Conservation (phyloP, 805 yeast genomes). For the Monosporozyma solicola region DNA sequence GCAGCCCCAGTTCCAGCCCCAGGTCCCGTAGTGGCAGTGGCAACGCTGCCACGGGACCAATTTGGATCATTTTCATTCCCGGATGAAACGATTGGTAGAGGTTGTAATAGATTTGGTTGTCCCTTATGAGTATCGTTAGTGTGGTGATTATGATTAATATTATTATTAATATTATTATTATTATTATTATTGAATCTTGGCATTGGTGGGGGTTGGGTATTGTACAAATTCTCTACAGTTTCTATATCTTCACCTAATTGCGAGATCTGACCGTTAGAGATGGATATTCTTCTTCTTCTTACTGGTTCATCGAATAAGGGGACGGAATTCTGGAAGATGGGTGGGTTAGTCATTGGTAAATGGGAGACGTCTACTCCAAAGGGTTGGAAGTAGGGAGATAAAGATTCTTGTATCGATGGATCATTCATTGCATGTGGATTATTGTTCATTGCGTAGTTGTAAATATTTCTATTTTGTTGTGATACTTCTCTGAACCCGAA, state of each 20-base stretch:
- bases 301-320: conserved; percentile 24
- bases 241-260: conserved; percentile 45
- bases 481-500: conserved; percentile 2
- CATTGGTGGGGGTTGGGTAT: conserved; percentile 26
- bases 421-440: conserved; percentile 25
- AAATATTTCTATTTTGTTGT: conserved; percentile 9
- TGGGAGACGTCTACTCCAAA: conserved; percentile 38
- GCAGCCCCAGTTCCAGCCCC: neutral
- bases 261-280: conserved; percentile 78
- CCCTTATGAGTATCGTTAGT: neutral
- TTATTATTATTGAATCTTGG: conserved; percentile 1
- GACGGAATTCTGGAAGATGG: conserved; percentile 38
- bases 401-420: conserved; percentile 28
- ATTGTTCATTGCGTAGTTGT: conserved; percentile 11
- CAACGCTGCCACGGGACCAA: neutral
- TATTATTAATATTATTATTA: neutral
- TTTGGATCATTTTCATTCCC: neutral
- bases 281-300: conserved; percentile 55
- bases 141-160: neutral
- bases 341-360: conserved; percentile 38
- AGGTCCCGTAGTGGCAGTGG: neutral
- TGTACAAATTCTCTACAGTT: conserved; percentile 32
- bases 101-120: neutral
- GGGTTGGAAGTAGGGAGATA: conserved; percentile 37
- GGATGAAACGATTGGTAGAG: neutral